These are phyloP conservation scores for Leucocoprinus leucothites DNA, from an alignment of 768 basidiomycete genomes.

Conservation along the genomic window DNA sequence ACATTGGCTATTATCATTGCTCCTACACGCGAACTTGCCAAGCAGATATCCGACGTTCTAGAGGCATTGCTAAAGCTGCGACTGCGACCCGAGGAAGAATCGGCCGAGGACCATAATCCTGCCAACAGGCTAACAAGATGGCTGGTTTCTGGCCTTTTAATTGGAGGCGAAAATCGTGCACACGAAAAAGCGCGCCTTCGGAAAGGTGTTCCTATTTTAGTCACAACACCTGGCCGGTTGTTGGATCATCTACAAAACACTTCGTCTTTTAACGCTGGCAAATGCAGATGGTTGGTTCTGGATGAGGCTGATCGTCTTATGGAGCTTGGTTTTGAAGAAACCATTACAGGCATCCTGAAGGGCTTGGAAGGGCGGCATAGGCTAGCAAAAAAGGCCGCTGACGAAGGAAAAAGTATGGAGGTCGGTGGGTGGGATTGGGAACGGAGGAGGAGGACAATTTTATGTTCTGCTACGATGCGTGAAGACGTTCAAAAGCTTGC, in stretches of 20 bases:
- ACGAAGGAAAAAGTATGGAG: constrained; percentile 65
- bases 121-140: constrained; percentile 70
- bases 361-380: constrained; percentile 81
- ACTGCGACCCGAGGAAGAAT: constrained; percentile 55
- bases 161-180: constrained; percentile 88
- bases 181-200: constrained; percentile 96
- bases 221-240: constrained; percentile 92
- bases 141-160: constrained; percentile 90
- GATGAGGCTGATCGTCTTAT: constrained; percentile 98
- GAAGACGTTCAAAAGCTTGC: constrained; percentile 95
- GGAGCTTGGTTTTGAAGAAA: constrained; percentile 98
- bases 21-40: constrained; percentile 93
- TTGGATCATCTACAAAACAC: constrained; percentile 98
- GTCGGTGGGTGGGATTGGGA: constrained; percentile 88
- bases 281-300: constrained; percentile 92
- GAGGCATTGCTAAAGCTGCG: constrained; percentile 77
- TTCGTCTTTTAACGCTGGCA: constrained; percentile 86
- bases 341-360: constrained; percentile 84
- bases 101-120: constrained; percentile 43
- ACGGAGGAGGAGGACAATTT: constrained; percentile 72
- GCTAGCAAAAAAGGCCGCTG: constrained; percentile 65
- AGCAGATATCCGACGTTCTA: constrained; percentile 95
- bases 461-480: constrained; percentile 96
- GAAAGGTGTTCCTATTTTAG: constrained; percentile 93
- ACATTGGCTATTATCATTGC: constrained; percentile 93